Evolutionary conservation across 345 rosid species (phyloP).

Genomic region (Clausena lansium): DNA sequence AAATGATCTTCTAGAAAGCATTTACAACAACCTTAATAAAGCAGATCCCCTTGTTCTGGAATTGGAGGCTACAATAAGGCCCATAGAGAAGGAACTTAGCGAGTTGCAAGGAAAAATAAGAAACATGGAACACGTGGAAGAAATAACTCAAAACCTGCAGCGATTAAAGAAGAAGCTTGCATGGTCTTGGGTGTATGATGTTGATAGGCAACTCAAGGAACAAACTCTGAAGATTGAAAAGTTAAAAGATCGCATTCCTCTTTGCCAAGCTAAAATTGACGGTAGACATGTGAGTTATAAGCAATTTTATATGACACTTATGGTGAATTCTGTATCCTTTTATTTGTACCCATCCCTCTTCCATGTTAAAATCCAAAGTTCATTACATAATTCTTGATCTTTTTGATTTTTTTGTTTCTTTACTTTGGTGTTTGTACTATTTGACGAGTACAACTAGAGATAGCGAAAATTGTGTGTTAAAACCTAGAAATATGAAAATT

Average conservation of each 20-base stretch:
- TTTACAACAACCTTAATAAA: constrained; percentile 48
- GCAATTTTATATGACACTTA: constrained; percentile 11
- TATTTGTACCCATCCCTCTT: neutral
- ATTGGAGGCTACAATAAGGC: constrained; percentile 68
- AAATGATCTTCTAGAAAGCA: constrained; percentile 74
- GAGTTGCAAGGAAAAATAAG: constrained; percentile 71
- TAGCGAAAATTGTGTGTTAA: neutral
- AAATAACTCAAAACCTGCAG: constrained; percentile 68
- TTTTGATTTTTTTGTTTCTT: neutral
- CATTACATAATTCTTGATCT: neutral
- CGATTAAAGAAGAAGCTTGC: constrained; percentile 82
- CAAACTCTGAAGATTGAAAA: constrained; percentile 52
- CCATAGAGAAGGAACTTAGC: constrained; percentile 64
- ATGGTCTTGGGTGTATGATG: constrained; percentile 93
- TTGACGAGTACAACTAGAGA: neutral
- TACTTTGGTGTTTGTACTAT: neutral
- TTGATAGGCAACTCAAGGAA: constrained; percentile 66
- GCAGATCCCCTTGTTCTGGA: constrained; percentile 65
- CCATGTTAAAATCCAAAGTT: neutral
- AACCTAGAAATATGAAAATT: neutral
- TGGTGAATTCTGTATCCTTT: neutral
- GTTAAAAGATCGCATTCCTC: constrained; percentile 78
- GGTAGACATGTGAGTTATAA: constrained; percentile 55
- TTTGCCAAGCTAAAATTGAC: constrained; percentile 91
- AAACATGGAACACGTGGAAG: constrained; percentile 88